phyloP scores from a whole-genome alignment of 208 protist genomes.

The Acanthamoeba lenticulata region DNA sequence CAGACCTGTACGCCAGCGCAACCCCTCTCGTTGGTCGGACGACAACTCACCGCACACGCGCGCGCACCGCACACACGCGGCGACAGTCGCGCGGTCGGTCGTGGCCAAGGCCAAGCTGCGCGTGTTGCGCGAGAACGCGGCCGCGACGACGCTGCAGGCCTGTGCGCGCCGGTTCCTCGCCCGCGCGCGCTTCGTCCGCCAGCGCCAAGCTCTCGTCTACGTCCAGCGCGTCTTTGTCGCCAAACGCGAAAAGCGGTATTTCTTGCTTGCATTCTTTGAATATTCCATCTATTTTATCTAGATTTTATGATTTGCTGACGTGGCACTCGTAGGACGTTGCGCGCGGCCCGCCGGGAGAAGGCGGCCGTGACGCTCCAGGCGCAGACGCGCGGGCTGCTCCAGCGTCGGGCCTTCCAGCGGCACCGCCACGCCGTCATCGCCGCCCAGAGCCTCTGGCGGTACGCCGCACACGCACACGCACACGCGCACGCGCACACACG shows the following conservation, averaged over 20 bases:
- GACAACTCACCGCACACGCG: not conserved
- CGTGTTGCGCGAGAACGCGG: not conserved
- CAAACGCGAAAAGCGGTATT: slow-evolving; percentile 28
- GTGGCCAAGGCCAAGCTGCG: slow-evolving; percentile 8
- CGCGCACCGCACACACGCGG: not conserved
- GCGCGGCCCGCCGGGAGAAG: slow-evolving; percentile 22
- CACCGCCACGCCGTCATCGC: not conserved
- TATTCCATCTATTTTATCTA: not conserved
- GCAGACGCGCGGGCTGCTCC: not conserved
- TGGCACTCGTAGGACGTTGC: not conserved
- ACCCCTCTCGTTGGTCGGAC: no score
- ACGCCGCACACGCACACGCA: not conserved
- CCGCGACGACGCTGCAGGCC: slow-evolving; percentile 13
- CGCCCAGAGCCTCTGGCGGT: slow-evolving; percentile 52
- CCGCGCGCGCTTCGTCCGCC: not conserved
- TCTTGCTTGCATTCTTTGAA: not conserved
- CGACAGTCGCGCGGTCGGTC: not conserved
- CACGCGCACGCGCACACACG: no score
- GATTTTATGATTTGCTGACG: not conserved
- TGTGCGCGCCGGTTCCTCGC: not conserved
- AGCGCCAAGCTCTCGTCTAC: slow-evolving; percentile 21
- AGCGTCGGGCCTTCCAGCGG: not conserved
- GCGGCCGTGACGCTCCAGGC: not conserved
- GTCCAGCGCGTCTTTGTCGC: not conserved
- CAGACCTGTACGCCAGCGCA: not conserved